Evolutionary conservation across 2,329 filamentous ascomycete genomes (phyloP).

Genomic region (Colletotrichum filicis): DNA sequence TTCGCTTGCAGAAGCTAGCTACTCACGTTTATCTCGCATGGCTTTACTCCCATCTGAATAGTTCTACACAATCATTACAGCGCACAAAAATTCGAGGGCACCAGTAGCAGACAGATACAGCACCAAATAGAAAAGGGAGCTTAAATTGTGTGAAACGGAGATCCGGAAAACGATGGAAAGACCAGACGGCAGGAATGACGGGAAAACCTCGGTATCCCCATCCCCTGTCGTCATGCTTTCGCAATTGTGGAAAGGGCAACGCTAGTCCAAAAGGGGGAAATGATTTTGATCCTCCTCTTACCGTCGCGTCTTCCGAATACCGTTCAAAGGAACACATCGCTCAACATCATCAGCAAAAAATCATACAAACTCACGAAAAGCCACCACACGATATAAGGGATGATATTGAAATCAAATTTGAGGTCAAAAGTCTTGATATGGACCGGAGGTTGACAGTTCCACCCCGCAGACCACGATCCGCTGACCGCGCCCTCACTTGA

Average conservation of each 20-base stretch:
- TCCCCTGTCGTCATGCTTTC: conserved; percentile 1
- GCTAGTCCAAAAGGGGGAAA: conserved; percentile 19
- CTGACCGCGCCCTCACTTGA: not conserved
- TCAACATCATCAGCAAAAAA: not conserved
- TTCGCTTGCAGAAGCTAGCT: not conserved
- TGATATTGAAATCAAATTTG: not conserved
- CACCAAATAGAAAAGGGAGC: not conserved
- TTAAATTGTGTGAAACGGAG: not conserved
- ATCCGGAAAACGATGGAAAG: not conserved
- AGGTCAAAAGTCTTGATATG: too few relatives aligned
- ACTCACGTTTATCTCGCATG: not conserved
- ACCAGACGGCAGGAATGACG: not conserved
- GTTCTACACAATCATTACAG: not conserved
- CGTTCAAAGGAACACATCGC: not conserved
- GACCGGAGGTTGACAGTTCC: not conserved
- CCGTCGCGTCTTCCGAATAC: conserved; percentile 27
- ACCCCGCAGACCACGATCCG: not conserved
- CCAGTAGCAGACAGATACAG: not conserved
- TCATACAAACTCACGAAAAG: not conserved
- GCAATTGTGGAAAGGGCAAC: not conserved
- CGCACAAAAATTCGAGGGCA: not conserved
- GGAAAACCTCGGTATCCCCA: conserved; percentile 18
- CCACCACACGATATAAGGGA: not conserved
- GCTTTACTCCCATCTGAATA: not conserved
- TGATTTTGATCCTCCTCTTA: not conserved